Conservation (phyloP, 495 filamentous ascomycete genomes). For the Penicillium taxi region DNA sequence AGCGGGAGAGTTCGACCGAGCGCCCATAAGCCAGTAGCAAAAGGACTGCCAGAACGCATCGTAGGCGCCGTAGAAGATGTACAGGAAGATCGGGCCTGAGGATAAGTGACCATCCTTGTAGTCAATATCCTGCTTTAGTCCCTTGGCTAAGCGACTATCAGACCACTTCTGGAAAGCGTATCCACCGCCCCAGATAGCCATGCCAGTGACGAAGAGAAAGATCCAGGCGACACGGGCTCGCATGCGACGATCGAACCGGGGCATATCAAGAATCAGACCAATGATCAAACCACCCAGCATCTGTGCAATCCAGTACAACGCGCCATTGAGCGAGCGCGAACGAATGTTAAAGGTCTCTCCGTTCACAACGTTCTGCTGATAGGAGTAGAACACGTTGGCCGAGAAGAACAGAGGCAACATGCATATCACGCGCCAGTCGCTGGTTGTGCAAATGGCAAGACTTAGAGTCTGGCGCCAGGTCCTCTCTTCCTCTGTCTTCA, state of each 20-base stretch:
- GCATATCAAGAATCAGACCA: conserved; percentile 41
- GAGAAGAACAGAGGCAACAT: conserved; percentile 48
- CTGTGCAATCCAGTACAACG: conserved; percentile 48
- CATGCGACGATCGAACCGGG: conserved; percentile 26
- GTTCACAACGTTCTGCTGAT: conserved; percentile 54
- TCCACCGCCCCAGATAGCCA: conserved; percentile 49
- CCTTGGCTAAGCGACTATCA: conserved; percentile 20
- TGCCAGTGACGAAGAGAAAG: conserved; percentile 37
- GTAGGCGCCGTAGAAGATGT: conserved; percentile 48
- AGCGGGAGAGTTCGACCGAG: conserved; percentile 76
- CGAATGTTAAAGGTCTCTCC: conserved; percentile 43
- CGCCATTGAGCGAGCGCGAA: conserved; percentile 43
- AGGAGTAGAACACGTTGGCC: conserved; percentile 76
- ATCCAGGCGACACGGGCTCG: conserved; percentile 40
- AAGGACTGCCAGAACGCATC: conserved; percentile 59
- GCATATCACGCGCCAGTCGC: conserved; percentile 36
- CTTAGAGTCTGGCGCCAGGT: conserved; percentile 36
- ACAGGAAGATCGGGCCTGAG: conserved; percentile 46
- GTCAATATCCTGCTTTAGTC: conserved; percentile 34
- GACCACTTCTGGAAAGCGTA: conserved; percentile 44
- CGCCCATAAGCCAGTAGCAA: conserved; percentile 84
- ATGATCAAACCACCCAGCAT: conserved; percentile 46
- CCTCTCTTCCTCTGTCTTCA: conserved; percentile 17
- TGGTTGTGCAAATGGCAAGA: conserved; percentile 45
- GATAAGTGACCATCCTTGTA: conserved; percentile 25